Evolutionary conservation across 345 rosid species (phyloP), one percentile per base, ranked within the genome.

Genomic region (Eucalyptus regnans): DNA sequence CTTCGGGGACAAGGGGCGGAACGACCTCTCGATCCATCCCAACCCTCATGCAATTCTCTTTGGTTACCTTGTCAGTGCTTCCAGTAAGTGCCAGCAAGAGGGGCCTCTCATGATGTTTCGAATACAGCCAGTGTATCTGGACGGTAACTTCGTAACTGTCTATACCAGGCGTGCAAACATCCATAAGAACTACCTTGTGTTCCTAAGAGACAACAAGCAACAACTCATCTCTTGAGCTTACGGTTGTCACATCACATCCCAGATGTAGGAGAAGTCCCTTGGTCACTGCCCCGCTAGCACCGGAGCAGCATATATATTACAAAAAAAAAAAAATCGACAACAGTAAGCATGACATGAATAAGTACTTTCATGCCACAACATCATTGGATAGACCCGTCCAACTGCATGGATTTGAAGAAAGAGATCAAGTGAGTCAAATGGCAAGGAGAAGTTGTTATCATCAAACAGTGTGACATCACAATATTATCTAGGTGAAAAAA

Each of bases 261-360:
- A 96, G 93, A 91, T 96, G 99, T 89, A 93, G 88, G 60, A 98
- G 96, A 88, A 98, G 99, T 86, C 95, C 98, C 90, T 91, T 94
- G 7, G 97, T 96, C 88, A 94, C 99, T 91, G 94, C 94, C 95
- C 98, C 93, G 94, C 99, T 95, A 54, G 94, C 95, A 89, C 99
- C 96, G 96, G n/a, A n/a, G n/a, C n/a, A n/a, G n/a, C n/a, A n/a
- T n/a, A n/a, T n/a, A n/a, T n/a, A n/a, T n/a, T n/a, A n/a, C n/a
- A n/a, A n/a, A n/a, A n/a, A n/a, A n/a, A n/a, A n/a, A n/a, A 4
- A 41, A n/a, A 41, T 86, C 31, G 9, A 20, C 46, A 66, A 46
- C 41, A 50, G 20, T 33, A 71, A 68, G 80, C 80, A 31, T 33
- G 80, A 33, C 80, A 68, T 33, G 44, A 68, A 68, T 68, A 31